These are phyloP conservation scores for Fusarium tjaetaba DNA, from an alignment of 2,329 filamentous ascomycete genomes.

Conservation along the genomic window DNA sequence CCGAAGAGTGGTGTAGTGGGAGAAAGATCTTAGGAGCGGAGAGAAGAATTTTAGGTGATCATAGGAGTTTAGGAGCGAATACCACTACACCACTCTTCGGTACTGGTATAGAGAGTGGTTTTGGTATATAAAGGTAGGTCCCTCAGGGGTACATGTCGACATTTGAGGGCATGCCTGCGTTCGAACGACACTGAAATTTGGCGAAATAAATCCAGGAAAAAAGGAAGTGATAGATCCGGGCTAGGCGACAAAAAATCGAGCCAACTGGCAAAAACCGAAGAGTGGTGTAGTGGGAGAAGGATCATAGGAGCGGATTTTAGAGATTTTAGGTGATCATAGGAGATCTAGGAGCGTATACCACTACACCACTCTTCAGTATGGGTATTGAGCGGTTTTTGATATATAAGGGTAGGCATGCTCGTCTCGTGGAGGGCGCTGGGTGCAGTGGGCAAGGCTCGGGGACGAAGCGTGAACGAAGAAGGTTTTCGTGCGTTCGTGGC, in stretches of 20 bases:
- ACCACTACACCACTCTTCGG: constrained; percentile 5
- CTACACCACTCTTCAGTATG: constrained; percentile 1
- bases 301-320: background rate
- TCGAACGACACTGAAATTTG: no score
- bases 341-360: background rate
- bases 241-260: no score
- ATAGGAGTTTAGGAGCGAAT: background rate
- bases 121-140: background rate
- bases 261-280: background rate
- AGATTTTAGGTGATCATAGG: background rate
- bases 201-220: no score
- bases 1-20: background rate
- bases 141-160: no score
- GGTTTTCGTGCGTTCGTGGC: background rate
- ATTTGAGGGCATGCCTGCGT: no score
- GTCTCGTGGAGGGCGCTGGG: no score
- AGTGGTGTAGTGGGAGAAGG: background rate
- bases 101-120: background rate
- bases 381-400: background rate
- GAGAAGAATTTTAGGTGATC: background rate
- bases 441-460: background rate
- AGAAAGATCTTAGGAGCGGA: background rate
- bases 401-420: background rate
- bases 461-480: background rate
- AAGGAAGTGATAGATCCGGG: no score